Evolutionary conservation across 257 asterid species (phyloP), one percentile per base, ranked within the genome.

Genomic region (Scutellaria minor): DNA sequence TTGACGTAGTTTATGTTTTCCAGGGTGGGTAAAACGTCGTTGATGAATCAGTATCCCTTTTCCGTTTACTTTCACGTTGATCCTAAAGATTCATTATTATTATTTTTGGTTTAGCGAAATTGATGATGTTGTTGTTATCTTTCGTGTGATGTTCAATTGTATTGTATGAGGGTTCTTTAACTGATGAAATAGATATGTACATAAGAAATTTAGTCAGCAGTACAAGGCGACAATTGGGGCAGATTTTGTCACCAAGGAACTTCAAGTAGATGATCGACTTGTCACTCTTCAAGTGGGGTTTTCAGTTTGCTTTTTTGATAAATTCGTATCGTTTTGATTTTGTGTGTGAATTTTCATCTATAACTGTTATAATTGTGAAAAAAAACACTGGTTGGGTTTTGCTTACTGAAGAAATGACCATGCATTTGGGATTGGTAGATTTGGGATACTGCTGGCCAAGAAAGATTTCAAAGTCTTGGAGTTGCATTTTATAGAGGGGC

Each of bases 391-490:
- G n/a, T 57, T 13, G 20, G 37, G 41, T 47, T 18, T 41, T 44
- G 15, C 53, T 66, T 64, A 54, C 64, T 24, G 35, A 68, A 66
- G 18, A 51, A 11, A 74, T 67, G 66, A 31, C 15, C 64, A 31
- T 76, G 66, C 66, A 55, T 68, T 74, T 61, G 42, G 70, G 53
- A 42, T 78, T 71, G 82, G 68, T 82, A 93, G 98, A 86, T 93
- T 70, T 93, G 98, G 97, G 99, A 93, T 73, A 93, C 97, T 56
- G 98, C 98, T 44, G 97, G 98, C 56, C 98, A 93, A 83, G 98
- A 93, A 89, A 88, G 96, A 73, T 93, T 93, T 84, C 98, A 93
- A 78, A 89, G 98, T 83, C 97, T 93, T 37, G 97, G 98, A 41
- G 97, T 91, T 74, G 97, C 98, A 18, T 93, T 93, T 76, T 93